Evolutionary conservation across 208 protist species (phyloP), one percentile per base, ranked within the genome.

Genomic region (Trypanosomatidae sp.): DNA sequence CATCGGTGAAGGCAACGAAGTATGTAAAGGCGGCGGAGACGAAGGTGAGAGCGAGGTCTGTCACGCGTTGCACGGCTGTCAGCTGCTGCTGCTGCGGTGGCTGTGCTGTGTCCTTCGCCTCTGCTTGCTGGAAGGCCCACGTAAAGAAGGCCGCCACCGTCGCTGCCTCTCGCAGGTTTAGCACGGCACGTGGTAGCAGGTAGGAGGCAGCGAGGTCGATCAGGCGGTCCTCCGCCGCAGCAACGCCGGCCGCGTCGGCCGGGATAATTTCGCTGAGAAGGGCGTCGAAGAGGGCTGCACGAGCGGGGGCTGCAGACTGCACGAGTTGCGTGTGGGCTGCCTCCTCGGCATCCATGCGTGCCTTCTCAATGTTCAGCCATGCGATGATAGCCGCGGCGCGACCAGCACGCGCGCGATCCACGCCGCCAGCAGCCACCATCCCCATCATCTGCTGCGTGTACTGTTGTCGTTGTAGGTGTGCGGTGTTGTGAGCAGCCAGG

Each of bases 1-100:
- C 83, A 75, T 92, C 87, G 1, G 89, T 93, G 59, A 92, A 80
- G 36, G 79, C 91, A 0, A 91, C 82, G 72, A 93, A 93, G 62
- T 89, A 86, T 8, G 87, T 90, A 64, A 87, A 79, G 56, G 43
- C 62, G 0, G 73, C 73, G 6, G 88, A 87, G 25, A 92, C 74
- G 22, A 91, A 77, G 5, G 81, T 79, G 41, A 92, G 76, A 1
- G 83, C 73, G 66, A 94, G 69, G 59, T 89, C 77, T 10, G 88
- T 66, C 41, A 75, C 84, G 0, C 59, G 59, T 39, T 5, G 39
- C 13, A 2, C 47, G 22, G 22, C 3, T 39, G 6, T 44, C 39
- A 7, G 19, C 39, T 19, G 8, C 60, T 4, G 39, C 12, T 25
- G 60, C 60, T 19, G 60, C 60, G 2, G 60, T 28, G 39, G 13